phyloP scores from a whole-genome alignment of 495 filamentous ascomycete genomes.

The Saxophila tyrrhenica region DNA sequence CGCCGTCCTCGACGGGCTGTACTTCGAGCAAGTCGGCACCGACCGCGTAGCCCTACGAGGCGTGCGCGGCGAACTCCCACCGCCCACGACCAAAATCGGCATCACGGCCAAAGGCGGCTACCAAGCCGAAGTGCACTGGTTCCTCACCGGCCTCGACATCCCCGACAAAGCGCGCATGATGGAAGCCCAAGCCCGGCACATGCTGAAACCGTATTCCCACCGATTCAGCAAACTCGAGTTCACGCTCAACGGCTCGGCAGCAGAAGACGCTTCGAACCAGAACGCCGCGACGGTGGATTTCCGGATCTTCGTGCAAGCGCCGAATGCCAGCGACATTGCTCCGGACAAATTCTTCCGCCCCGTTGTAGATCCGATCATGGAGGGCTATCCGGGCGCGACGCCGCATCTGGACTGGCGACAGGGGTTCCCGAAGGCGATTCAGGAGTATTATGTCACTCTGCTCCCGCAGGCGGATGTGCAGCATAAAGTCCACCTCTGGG shows the following conservation, averaged over 20 bases:
- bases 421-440: slow-evolving; percentile 25
- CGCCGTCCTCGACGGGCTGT: slow-evolving; percentile 18
- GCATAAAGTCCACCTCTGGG: slow-evolving; percentile 24
- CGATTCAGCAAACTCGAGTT: slow-evolving; percentile 20
- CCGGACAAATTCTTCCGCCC: slow-evolving; percentile 31
- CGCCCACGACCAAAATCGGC: slow-evolving; percentile 23
- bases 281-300: slow-evolving; percentile 23
- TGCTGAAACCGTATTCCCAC: slow-evolving; percentile 11
- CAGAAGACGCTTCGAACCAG: slow-evolving; percentile 15
- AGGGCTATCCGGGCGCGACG: slow-evolving; percentile 31
- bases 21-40: slow-evolving; percentile 18
- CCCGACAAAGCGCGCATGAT: slow-evolving; percentile 25
- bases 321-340: slow-evolving; percentile 18
- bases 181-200: slow-evolving; percentile 19
- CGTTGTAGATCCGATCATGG: slow-evolving; percentile 30
- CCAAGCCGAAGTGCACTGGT: slow-evolving; percentile 25
- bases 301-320: slow-evolving; percentile 25
- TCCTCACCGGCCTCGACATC: slow-evolving; percentile 26
- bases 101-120: slow-evolving; percentile 22
- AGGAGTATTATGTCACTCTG: slow-evolving; percentile 31
- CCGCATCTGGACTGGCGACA: slow-evolving; percentile 28
- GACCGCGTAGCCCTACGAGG: slow-evolving; percentile 21
- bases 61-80: slow-evolving; percentile 16
- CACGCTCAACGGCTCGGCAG: slow-evolving; percentile 14
- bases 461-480: slow-evolving; percentile 25